These are phyloP conservation scores for Fusarium burgessii DNA, from an alignment of 2,329 filamentous ascomycete genomes.

Conservation along the genomic window DNA sequence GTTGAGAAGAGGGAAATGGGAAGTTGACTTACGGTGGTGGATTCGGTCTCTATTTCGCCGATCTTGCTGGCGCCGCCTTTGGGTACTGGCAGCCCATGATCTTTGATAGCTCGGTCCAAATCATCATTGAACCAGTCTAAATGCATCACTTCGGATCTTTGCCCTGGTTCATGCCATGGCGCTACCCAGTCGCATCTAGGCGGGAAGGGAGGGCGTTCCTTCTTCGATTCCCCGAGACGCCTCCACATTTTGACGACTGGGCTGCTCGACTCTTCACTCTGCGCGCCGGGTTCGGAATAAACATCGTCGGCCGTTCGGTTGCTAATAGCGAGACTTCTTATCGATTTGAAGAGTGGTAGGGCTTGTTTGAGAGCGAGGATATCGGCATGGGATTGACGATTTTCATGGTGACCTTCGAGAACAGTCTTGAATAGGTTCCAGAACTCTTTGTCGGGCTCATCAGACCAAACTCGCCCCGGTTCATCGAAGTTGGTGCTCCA, in stretches of 20 bases:
- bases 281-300: not conserved
- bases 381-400: not conserved
- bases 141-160: not conserved
- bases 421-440: rapidly evolving
- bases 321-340: not conserved
- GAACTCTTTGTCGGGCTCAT: not conserved
- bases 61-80: not conserved
- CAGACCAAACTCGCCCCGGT: rapidly evolving
- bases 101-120: not conserved
- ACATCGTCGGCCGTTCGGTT: not conserved
- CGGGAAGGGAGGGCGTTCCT: not conserved
- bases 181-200: not conserved
- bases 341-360: not conserved
- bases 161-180: rapidly evolving
- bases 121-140: not conserved
- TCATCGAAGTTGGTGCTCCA: rapidly evolving
- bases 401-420: not conserved
- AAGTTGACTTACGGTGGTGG: no score
- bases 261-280: not conserved
- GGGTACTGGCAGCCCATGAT: not conserved
- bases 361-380: not conserved
- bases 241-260: not conserved
- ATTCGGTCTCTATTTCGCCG: no score
- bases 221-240: rapidly evolving
- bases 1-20: no score